Base-by-base conservation (phyloP, 192 early-diverging fungal genomes). In the Allomyces arbusculus region DNA sequence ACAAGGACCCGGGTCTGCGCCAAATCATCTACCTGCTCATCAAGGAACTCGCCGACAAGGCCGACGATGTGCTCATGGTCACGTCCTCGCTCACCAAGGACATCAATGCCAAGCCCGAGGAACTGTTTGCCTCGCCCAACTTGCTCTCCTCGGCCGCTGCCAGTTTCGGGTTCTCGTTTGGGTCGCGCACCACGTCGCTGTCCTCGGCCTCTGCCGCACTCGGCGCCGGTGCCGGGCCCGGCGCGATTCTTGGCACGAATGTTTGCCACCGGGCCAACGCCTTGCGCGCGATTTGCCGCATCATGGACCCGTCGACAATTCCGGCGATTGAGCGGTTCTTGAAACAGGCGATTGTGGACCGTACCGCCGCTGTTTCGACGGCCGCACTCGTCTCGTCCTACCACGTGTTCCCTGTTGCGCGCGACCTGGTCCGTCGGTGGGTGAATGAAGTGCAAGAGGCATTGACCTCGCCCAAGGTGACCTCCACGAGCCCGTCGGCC, bases 21-120 rank as follows among this genome's bases (percentile, higher is more conserved):
- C 94, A 99, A 79, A 92, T 95, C 88, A 87, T 97, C 63, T 97
- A 97, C 68, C 78, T 99, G 66, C 85, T 90, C 28, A 99, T 99
- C 77, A 95, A 96, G 75, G 94, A 99, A 75, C 81, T 99, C 22
- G 85, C 91, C 64, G 84, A 78, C 24, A 84, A 92, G 65, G 92
- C 94, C 24, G 90, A 95, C 73, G 90, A 99, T 80, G 91, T 95
- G 19, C 91, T 97, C 69, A 95, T 99, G 90, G 92, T 95, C 58
- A 99, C 92, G 12, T 88, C 88, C 67, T 88, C 86, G 62, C 74
- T 99, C 45, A 95, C 93, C 76, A 91, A 93, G 73, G 95, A 99
- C 73, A 94, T 97, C 81, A 94, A 93, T 73, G 83, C 89, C 23
- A 94, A 90, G 66, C 84, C 85, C 11, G 94, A 97, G 66, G 86